These are phyloP conservation scores for Fusarium bulbicola DNA, from an alignment of 2,329 filamentous ascomycete genomes.

Conservation along the genomic window DNA sequence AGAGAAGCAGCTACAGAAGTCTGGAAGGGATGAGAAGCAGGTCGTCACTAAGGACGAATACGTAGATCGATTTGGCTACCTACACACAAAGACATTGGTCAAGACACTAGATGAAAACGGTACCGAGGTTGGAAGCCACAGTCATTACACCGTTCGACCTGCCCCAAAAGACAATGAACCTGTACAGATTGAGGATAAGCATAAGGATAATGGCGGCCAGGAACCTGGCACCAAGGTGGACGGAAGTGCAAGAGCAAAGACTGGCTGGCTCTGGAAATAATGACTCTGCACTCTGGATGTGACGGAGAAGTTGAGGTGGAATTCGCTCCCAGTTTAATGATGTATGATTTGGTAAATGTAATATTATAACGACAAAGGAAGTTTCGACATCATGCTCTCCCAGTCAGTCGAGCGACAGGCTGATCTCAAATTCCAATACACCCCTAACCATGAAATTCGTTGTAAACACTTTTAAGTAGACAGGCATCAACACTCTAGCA, in stretches of 20 bases:
- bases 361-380: slow-evolving; percentile 1
- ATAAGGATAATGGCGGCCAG: slow-evolving; percentile 8
- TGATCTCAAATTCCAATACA: slow-evolving; percentile 5
- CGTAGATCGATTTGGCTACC: slow-evolving; percentile 54
- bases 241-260: slow-evolving; percentile 39
- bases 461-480: slow-evolving; percentile 27
- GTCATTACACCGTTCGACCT: slow-evolving; percentile 47
- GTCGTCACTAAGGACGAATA: slow-evolving; percentile 53
- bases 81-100: slow-evolving; percentile 53
- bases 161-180: slow-evolving; percentile 35
- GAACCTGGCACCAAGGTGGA: slow-evolving; percentile 14
- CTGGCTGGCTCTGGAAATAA: slow-evolving; percentile 56
- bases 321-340: slow-evolving; percentile 21
- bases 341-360: slow-evolving; percentile 21
- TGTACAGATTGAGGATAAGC: slow-evolving; percentile 15
- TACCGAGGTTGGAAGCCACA: slow-evolving; percentile 51
- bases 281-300: too few relatives aligned
- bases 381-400: background rate
- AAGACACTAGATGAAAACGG: slow-evolving; percentile 54
- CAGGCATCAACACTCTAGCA: slow-evolving; percentile 26
- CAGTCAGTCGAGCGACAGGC: background rate
- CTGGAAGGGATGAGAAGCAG: slow-evolving; percentile 39
- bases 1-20: slow-evolving; percentile 5
- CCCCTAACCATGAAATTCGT: background rate
- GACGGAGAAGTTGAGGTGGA: background rate